Evolutionary conservation across 2,329 filamentous ascomycete species (phyloP), one percentile per base, ranked within the genome.

Genomic region (Parastagonospora avenae): DNA sequence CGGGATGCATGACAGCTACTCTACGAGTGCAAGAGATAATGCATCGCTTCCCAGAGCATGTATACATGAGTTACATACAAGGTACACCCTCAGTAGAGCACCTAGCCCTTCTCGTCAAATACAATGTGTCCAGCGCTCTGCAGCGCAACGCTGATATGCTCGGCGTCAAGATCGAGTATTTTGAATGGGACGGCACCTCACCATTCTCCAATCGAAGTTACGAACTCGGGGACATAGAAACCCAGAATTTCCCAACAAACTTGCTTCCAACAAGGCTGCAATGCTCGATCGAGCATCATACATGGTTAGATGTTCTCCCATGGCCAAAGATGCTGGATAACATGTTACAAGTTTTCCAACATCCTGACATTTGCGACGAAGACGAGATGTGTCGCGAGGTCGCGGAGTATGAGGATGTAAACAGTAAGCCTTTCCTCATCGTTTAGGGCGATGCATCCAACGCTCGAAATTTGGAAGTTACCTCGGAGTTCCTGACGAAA

Each of bases 371-470:
- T 4, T 60, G 59, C 27, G 63, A 64, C 30, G 63, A 64, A 44
- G 57, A 63, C 14, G 56, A 60, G 16, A 40, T 62, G 8, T 63
- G 57, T 19, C 47, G 49, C 46, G 61, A 64, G 16, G 29, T 60
- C 4, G 57, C 49, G 15, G 50, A 60, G 11, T 54, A 49, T 8
- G 33, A 19, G 7, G 48, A 54, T 16, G 12, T 33, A 12, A 42
- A 48, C 9, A 42, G 46, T 1, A 40, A 50, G 8, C 42, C 55
- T 4, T 48, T 45, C 27, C 36, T 82, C 1, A 67, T 82, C 10
- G 76, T 82, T 1, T 83, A 80, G 81, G 77, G 79, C 0, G 76
- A 80, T 5, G 70, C 80, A 0, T 77, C 74, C 67, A 72, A 81
- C 31, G 48, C 69, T 2, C 52, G 54, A 0, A 76, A 72, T 8